Conservation (phyloP, 1,284 basidiomycete species). For the Chalciporus piperatoides region DNA sequence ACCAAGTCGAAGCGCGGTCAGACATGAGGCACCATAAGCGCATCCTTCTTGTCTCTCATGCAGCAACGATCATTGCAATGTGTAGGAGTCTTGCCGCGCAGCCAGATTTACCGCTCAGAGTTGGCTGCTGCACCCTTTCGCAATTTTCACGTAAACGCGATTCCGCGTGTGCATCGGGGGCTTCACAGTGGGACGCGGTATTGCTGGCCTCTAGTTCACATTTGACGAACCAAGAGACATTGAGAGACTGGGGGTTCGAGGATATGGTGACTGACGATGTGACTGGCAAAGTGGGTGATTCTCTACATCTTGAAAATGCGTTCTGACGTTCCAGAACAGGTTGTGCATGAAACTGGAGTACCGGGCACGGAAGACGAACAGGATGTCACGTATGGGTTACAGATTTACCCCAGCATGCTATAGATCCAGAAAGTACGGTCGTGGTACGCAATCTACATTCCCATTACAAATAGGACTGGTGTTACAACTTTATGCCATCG, state of each 20-base stretch:
- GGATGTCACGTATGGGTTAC: conserved; percentile 54
- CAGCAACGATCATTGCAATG: conserved; percentile 74
- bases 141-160: conserved; percentile 39
- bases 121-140: conserved; percentile 69
- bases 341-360: conserved; percentile 50
- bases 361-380: conserved; percentile 58
- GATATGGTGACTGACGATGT: conserved; percentile 50
- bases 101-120: conserved; percentile 47
- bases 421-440: conserved; percentile 24
- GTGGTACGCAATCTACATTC: neutral
- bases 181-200: conserved; percentile 41
- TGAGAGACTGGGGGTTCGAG: conserved; percentile 79
- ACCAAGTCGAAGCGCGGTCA: conserved; percentile 45
- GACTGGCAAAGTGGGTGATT: conserved; percentile 41
- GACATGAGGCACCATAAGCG: conserved; percentile 40
- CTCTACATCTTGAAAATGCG: neutral
- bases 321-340: conserved; percentile 35
- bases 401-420: conserved; percentile 43
- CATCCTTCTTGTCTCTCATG: conserved; percentile 73
- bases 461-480: neutral
- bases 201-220: conserved; percentile 55
- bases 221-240: conserved; percentile 51
- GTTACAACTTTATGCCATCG: conserved; percentile 4
- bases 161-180: conserved; percentile 32
- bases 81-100: conserved; percentile 58